Evolutionary conservation across 345 rosid genomes (phyloP).

Genomic region (Murraya paniculata): DNA sequence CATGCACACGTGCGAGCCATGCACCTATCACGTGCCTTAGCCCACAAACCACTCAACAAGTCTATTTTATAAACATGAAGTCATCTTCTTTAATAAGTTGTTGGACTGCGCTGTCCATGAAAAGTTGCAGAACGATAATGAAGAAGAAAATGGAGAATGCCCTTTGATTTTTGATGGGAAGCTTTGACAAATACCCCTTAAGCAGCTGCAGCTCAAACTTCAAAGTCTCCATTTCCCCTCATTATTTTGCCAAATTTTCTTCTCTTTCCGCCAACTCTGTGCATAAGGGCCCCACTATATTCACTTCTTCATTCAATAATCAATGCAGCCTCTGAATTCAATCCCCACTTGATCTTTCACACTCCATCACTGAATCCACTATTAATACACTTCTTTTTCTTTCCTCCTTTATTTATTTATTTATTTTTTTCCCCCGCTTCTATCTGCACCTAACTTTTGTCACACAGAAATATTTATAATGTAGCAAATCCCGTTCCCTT

Average conservation of each 20-base stretch:
- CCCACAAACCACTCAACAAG: conserved; percentile 33
- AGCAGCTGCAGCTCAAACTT: conserved; percentile 2
- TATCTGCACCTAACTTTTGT: conserved; percentile 18
- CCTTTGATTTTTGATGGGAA: conserved; percentile 6
- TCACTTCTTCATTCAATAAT: conserved; percentile 30
- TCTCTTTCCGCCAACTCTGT: neutral
- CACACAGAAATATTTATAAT: conserved; percentile 24
- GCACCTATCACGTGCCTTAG: conserved; percentile 18
- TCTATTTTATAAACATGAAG: conserved; percentile 6
- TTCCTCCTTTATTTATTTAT: conserved; percentile 9
- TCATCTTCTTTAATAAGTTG: neutral
- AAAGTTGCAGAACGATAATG: conserved; percentile 2
- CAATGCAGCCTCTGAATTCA: conserved; percentile 45
- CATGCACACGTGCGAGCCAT: conserved; percentile 38
- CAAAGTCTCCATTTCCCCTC: conserved; percentile 13
- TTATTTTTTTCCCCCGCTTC: neutral
- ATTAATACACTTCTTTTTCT: conserved; percentile 14
- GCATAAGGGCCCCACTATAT: conserved; percentile 37
- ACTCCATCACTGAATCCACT: conserved; percentile 26
- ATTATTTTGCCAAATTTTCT: neutral
- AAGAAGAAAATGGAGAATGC: conserved; percentile 1
- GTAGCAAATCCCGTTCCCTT: conserved; percentile 49
- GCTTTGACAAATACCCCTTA: conserved; percentile 6
- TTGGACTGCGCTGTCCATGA: conserved; percentile 2
- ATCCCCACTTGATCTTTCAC: conserved; percentile 24